Evolutionary conservation across 805 yeast genomes (phyloP).

Genomic region (Blastobotrys parvus): DNA sequence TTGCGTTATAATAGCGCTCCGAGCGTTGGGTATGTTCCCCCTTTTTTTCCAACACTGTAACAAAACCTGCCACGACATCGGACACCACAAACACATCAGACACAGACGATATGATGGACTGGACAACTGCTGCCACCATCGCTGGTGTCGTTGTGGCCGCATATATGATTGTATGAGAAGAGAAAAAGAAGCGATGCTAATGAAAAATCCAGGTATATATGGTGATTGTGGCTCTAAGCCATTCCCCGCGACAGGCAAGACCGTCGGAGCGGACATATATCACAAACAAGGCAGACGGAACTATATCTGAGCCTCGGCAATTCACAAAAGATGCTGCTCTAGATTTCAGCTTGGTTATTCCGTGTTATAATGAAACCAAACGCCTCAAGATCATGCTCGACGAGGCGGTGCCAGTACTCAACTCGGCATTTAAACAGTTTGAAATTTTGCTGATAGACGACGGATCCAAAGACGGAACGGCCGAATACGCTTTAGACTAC

Average conservation of each 20-base stretch:
- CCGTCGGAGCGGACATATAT: constrained; percentile 5
- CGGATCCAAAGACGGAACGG: constrained; percentile 79
- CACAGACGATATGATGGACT: too few relatives aligned
- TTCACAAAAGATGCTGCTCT: constrained; percentile 24
- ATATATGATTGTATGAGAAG: too few relatives aligned
- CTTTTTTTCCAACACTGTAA: too few relatives aligned
- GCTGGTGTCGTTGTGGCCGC: too few relatives aligned
- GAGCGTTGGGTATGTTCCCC: too few relatives aligned
- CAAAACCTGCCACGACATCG: too few relatives aligned
- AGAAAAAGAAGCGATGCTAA: neutral
- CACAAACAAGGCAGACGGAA: constrained; percentile 1
- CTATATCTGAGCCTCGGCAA: constrained; percentile 2
- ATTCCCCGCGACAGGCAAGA: constrained; percentile 10
- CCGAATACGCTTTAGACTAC: constrained; percentile 58
- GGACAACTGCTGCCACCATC: too few relatives aligned
- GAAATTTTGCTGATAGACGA: constrained; percentile 89
- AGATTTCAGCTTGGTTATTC: constrained; percentile 71
- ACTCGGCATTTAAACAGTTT: constrained; percentile 34
- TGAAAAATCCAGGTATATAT: constrained; percentile 3
- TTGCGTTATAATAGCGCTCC: too few relatives aligned
- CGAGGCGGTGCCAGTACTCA: constrained; percentile 41
- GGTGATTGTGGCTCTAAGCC: constrained; percentile 9
- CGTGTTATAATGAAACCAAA: constrained; percentile 83
- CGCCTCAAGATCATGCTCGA: constrained; percentile 45
- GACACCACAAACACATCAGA: too few relatives aligned